Base-by-base conservation (phyloP, 2,329 filamentous ascomycete genomes). In the Cladosporium halotolerans region DNA sequence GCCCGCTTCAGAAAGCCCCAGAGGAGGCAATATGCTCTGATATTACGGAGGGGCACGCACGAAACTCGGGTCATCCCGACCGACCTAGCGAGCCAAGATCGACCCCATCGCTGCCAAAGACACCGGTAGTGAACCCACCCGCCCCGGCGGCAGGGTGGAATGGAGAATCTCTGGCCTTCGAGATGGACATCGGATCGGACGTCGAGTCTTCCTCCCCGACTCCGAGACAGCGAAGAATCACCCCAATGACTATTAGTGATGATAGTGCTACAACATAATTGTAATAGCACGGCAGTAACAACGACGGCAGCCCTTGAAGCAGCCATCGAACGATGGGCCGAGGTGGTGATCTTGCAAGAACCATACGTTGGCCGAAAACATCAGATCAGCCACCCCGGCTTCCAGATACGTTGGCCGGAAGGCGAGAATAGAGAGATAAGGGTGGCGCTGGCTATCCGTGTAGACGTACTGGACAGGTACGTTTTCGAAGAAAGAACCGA, bases 211-310 rank as follows among this genome's bases (percentile, higher is more conserved):
- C 41, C 18, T 18, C n/a, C 28, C 41, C 10, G 28, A 23, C 28
- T 9, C 18, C 41, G 18, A 11, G 19, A 44, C 41, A 34, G 32
- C 32, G 32, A 34, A 34, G 32, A 2, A 34, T 34, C 2, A 34
- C 32, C 2, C 41, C 41, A 6, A 44, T 44, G 41, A 13, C 41
- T 9, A n/a, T 44, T 44, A 23, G 28, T 23, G 41, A 44, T 44
- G 19, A 44, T 44, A 44, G 41, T 44, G 41, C 19, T 44, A 23
- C 41, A 44, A 32, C 41, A 44, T 44, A 44, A 44, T 19, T 44
- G 41, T 16, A 44, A 44, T 9, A 23, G 41, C 41, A 44, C 41
- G 28, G 41, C 19, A 18, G 41, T 28, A n/a, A 23, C 41, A 23
- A 44, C 41, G 19, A n/a, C n/a, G 19, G 41, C 41, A 23, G 41